Base-by-base conservation (phyloP, 257 asterid genomes). In the Capsicum pubescens region DNA sequence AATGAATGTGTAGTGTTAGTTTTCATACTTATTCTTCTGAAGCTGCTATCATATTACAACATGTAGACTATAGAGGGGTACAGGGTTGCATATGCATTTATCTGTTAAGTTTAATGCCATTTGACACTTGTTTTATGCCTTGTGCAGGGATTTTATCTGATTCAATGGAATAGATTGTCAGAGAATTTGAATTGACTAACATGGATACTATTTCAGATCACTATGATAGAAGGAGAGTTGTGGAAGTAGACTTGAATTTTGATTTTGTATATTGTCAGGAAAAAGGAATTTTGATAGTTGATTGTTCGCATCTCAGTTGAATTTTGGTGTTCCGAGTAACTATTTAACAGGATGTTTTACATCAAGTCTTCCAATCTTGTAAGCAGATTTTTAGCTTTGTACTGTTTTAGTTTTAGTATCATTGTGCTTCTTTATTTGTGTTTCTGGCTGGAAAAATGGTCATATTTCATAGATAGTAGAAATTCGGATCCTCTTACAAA, bases 381-480 rank as follows among this genome's bases (percentile, higher is more conserved):
- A 2, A 58, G 17, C 26, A 17, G 19, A 58, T 17, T 58, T 58
- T 0, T 58, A 58, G 19, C 64, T 58, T 69, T 70, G 35, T 15
- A 16, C 16, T 70, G 77, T 36, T 39, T 15, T 15, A 68, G 77
- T 68, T 39, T 15, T 15, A 68, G 19, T 7, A 39, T 17, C 11
- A 15, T 68, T 36, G 21, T 39, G 54, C 54, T 67, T 39, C 8
- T 6, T 69, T 69, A 69, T 15, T 15, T 36, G 26, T 69, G 13
- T 7, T 68, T 68, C 52, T 36, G 21, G 76, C 14, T 39, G 13
- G 14, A 57, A 39, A 68, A 39, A 39, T 39, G 77, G 26, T 39
- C 48, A 4, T 44, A 44, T 44, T 44, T 5, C 6, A 5, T 44
- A 44, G 6, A 84, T 88, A 84, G 76, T 81, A 85, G 74, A 66